Conservation (phyloP, 2,329 filamentous ascomycete genomes). For the Diaporthe citriasiana region DNA sequence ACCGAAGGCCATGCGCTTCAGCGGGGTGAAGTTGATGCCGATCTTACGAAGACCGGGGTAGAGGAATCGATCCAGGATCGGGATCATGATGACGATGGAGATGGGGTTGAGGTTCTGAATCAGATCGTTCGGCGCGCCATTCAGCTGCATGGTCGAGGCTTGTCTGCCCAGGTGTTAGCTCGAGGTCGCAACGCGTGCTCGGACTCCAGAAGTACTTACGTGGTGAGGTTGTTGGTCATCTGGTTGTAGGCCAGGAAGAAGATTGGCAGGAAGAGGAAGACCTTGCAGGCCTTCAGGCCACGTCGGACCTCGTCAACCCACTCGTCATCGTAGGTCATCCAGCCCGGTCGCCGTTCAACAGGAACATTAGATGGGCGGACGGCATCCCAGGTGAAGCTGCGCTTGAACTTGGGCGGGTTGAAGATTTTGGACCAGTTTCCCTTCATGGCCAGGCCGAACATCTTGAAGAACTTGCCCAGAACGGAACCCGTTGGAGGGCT, state of each 20-base stretch:
- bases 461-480: slow-evolving; percentile 72
- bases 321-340: slow-evolving; percentile 87
- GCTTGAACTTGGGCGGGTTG: slow-evolving; percentile 49
- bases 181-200: neutral
- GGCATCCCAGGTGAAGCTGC: slow-evolving; percentile 76
- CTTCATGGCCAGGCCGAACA: slow-evolving; percentile 69
- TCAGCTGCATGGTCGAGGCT: slow-evolving; percentile 74
- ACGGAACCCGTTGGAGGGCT: slow-evolving; percentile 77
- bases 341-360: slow-evolving; percentile 68
- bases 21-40: slow-evolving; percentile 78
- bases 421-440: slow-evolving; percentile 37
- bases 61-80: slow-evolving; percentile 76
- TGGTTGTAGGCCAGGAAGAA: slow-evolving; percentile 73
- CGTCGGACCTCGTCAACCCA: slow-evolving; percentile 86
- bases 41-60: slow-evolving; percentile 77
- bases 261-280: slow-evolving; percentile 79
- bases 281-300: slow-evolving; percentile 77
- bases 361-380: slow-evolving; percentile 77
- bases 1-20: slow-evolving; percentile 80
- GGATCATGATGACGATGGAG: slow-evolving; percentile 81
- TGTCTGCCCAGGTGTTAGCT: slow-evolving; percentile 58
- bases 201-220: slow-evolving; percentile 23
- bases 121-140: slow-evolving; percentile 83
- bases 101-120: slow-evolving; percentile 83
- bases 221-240: slow-evolving; percentile 72